A percentile compares a stretch with the other conserved stretches of the same genome.
Evolutionary conservation across 2,329 filamentous ascomycete species (phyloP).

Genomic region (Claviceps lovelessii): DNA sequence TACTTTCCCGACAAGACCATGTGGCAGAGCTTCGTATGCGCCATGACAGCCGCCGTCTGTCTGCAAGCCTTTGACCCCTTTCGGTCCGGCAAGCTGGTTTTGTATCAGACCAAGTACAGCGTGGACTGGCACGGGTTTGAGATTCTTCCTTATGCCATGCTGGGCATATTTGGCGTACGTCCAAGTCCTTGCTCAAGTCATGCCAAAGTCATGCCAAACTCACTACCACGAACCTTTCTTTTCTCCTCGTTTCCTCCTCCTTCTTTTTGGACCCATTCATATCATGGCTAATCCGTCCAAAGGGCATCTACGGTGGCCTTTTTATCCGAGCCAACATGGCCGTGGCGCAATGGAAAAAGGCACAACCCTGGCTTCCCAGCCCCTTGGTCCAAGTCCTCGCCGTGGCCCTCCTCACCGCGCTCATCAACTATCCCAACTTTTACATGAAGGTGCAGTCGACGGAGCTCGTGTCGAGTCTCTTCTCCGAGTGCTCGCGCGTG

Average conservation of each 20-base stretch:
- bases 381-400: slow-evolving; percentile 67
- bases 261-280: not conserved
- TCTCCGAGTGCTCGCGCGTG: slow-evolving; percentile 74
- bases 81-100: slow-evolving; percentile 82
- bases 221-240: slow-evolving; percentile 4
- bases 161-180: slow-evolving; percentile 65
- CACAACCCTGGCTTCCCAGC: slow-evolving; percentile 47
- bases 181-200: too few relatives aligned
- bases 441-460: slow-evolving; percentile 91
- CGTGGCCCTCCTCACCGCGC: slow-evolving; percentile 67
- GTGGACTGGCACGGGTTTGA: slow-evolving; percentile 91
- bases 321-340: slow-evolving; percentile 93
- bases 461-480: slow-evolving; percentile 81
- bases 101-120: slow-evolving; percentile 91
- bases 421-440: slow-evolving; percentile 89
- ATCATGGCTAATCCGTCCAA: not conserved
- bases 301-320: slow-evolving; percentile 83
- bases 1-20: slow-evolving; percentile 99
- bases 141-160: slow-evolving; percentile 69
- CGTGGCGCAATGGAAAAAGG: slow-evolving; percentile 66
- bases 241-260: not conserved
- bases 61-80: slow-evolving; percentile 90
- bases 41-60: slow-evolving; percentile 94
- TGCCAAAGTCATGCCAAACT: too few relatives aligned
- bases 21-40: slow-evolving; percentile 99